Percentiles rank a stretch among this genome's conserved stretches.
Conservation (phyloP, 768 basidiomycete species). For the Boletus insuetus region DNA sequence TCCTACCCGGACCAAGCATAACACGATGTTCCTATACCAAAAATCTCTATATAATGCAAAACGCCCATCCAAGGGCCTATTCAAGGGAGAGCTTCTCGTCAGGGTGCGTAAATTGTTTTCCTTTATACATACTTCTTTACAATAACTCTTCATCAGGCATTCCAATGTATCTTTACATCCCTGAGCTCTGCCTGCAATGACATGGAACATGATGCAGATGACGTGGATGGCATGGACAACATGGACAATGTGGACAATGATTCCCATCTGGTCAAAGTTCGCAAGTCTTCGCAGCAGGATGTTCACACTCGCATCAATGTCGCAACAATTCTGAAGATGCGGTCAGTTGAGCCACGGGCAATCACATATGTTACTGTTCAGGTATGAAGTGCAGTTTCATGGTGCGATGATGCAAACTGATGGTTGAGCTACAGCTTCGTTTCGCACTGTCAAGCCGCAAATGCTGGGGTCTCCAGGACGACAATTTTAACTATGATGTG, state of each 20-base stretch:
- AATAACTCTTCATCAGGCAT: background rate
- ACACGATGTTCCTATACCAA: too few relatives aligned
- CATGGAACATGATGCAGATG: background rate
- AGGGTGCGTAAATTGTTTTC: background rate
- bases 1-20: too few relatives aligned
- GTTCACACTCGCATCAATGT: background rate
- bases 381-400: background rate
- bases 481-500: background rate
- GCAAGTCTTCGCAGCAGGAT: too few relatives aligned
- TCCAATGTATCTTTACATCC: background rate
- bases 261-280: background rate
- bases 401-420: background rate
- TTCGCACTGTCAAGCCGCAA: background rate
- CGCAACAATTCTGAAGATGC: background rate
- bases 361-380: background rate
- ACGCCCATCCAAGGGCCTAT: background rate
- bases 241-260: too few relatives aligned
- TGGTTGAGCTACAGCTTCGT: background rate
- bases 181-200: background rate
- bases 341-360: background rate
- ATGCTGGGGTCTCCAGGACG: background rate
- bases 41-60: background rate
- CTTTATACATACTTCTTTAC: background rate
- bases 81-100: background rate
- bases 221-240: background rate